Base-by-base conservation (phyloP, 805 yeast genomes). In the Kazachstania africana region DNA sequence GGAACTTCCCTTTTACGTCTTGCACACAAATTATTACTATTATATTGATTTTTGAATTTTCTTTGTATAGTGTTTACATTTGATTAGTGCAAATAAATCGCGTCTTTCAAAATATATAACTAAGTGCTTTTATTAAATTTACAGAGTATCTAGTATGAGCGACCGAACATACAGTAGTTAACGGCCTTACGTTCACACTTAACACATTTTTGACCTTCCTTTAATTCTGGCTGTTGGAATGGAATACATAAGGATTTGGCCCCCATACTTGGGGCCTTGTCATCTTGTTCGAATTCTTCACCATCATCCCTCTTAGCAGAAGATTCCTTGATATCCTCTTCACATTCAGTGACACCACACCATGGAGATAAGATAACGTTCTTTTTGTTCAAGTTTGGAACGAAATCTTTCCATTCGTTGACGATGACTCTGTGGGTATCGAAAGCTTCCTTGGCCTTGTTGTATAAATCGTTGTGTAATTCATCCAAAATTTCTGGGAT, bases 181-280 rank as follows among this genome's bases (percentile, higher is more conserved):
- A 72, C 57, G 26, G 99, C 98, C 27, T 63, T 60, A 47, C 62
- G 65, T 40, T 69, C 81, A 71, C 97, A 91, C 50, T 66, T 79
- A 42, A 84, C 78, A 75, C 98, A 93, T 59, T 76, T 78, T 43
- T 84, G 82, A 46, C 78, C 88, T 43, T 58, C 63, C 57, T 72
- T 72, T 59, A 88, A 70, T 49, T 64, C 72, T 37, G 95, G 95
- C 66, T 88, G 97, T 24, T 82, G 80, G 53, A 76, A 77, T 43
- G 98, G 98, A 58, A 87, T 87, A 72, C 99, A 91, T 60, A 91
- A 70, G 14, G 95, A 80, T 68, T 91, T 91, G 44, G 99, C 99
- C 55, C 99, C 99, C 99, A 91, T 91, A 32, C 93, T 76, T 55
- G 99, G 99, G 16, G 98, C 84, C 59, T 82, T 80, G 53, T 91